Conservation (phyloP, 768 basidiomycete genomes). For the Myochromella boudieri region DNA sequence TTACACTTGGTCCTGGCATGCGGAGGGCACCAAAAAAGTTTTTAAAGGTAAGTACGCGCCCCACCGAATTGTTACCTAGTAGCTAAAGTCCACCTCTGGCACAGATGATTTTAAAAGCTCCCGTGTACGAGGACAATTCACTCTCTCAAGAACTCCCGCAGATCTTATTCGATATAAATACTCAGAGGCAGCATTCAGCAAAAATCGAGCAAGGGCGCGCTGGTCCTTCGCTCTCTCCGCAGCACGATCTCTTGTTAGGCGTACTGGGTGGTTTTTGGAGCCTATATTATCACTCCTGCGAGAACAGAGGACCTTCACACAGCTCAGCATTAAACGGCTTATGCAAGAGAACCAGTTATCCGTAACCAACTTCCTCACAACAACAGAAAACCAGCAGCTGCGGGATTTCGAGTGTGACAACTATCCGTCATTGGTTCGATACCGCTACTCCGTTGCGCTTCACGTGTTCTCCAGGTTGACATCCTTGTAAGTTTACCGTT, state of each 20-base stretch:
- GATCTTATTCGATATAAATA: background rate
- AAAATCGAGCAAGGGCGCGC: background rate
- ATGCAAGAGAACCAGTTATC: background rate
- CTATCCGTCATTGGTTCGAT: background rate
- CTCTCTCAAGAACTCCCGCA: slow-evolving; percentile 4
- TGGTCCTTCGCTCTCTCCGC: slow-evolving; percentile 3
- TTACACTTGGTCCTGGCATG: too few species aligned
- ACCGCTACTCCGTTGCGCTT: background rate
- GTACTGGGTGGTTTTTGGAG: background rate
- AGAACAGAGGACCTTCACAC: slow-evolving; percentile 2
- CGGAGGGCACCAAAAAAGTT: too few species aligned
- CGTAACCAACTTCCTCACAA: background rate
- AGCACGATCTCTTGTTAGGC: background rate
- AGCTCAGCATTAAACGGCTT: background rate
- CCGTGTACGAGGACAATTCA: background rate
- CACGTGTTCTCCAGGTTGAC: background rate
- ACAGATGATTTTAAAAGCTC: background rate
- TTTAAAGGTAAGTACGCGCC: too few species aligned
- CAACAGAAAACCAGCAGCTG: background rate
- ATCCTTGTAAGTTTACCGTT: background rate
- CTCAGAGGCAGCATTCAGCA: background rate
- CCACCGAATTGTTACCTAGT: background rate
- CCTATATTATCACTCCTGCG: background rate
- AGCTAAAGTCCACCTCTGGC: background rate
- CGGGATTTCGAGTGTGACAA: background rate